Evolutionary conservation across 2,329 filamentous ascomycete genomes (phyloP).

Genomic region (Ophiognomonia clavigignenti-juglandacearum): DNA sequence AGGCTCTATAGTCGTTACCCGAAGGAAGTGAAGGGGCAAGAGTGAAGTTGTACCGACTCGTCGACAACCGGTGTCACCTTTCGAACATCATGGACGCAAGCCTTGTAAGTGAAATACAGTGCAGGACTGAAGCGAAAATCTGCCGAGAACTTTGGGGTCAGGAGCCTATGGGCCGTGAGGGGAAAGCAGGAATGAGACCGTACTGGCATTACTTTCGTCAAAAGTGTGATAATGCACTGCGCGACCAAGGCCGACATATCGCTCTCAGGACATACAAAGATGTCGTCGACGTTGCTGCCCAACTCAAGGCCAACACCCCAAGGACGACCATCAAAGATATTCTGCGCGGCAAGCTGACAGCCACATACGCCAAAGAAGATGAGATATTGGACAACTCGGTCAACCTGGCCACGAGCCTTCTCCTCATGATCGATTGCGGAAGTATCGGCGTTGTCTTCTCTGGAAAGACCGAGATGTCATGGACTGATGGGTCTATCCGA

Average conservation of each 20-base stretch:
- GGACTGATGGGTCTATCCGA: not conserved
- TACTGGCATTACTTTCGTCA: slow-evolving; percentile 2
- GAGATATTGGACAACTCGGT: not conserved
- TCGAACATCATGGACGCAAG: not conserved
- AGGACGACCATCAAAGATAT: not conserved
- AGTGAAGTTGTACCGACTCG: too few species aligned
- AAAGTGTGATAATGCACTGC: not conserved
- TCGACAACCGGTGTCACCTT: too few species aligned
- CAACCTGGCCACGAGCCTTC: not conserved
- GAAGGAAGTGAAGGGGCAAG: not conserved
- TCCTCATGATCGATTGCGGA: slow-evolving; percentile 2
- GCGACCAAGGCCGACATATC: not conserved
- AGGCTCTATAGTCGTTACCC: not conserved
- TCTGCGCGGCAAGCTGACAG: not conserved
- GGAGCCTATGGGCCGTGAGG: not conserved
- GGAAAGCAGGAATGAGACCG: not conserved
- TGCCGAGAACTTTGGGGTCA: not conserved
- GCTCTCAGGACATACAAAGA: slow-evolving; percentile 2
- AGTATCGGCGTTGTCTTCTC: slow-evolving; percentile 1
- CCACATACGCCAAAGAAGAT: slow-evolving; percentile 1
- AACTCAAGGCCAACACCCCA: not conserved
- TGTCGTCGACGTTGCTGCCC: slow-evolving; percentile 1
- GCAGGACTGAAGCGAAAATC: not conserved
- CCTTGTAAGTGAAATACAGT: not conserved
- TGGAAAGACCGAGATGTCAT: not conserved